A percentile compares a stretch with the other conserved stretches of the same genome.
phyloP scores from a whole-genome alignment of 2,329 filamentous ascomycete species.

The Remersonia thermophila region DNA sequence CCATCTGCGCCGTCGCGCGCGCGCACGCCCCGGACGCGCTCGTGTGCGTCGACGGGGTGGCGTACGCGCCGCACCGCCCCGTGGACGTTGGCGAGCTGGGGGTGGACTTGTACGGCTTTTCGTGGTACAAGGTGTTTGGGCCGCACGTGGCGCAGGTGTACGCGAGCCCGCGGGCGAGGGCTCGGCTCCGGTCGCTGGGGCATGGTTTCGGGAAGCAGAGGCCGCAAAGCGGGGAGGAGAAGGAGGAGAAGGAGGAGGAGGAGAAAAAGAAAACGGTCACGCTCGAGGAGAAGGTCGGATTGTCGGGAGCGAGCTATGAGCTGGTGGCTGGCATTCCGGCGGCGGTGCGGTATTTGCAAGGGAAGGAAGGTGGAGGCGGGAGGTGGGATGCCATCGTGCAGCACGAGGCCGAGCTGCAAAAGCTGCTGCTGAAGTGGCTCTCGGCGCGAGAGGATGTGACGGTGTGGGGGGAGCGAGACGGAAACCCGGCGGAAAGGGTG shows the following conservation, averaged over 20 bases:
- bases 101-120: constrained; percentile 67
- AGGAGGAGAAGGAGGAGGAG: too few relatives aligned
- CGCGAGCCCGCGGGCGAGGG: constrained; percentile 43
- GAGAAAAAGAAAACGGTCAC: too few relatives aligned
- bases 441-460: constrained; percentile 36
- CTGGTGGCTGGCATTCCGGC: constrained; percentile 48
- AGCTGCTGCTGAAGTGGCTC: constrained; percentile 43
- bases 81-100: constrained; percentile 57
- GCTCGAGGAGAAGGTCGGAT: constrained; percentile 54
- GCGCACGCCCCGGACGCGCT: constrained; percentile 39
- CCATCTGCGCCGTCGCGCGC: constrained; percentile 43
- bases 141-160: constrained; percentile 64
- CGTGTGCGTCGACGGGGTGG: constrained; percentile 63
- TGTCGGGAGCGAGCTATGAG: constrained; percentile 61
- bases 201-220: constrained; percentile 73
- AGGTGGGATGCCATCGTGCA: constrained; percentile 37
- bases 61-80: constrained; percentile 59
- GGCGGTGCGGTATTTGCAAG: constrained; percentile 48
- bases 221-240: constrained; percentile 24
- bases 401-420: constrained; percentile 47
- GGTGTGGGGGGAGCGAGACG: constrained; percentile 39
- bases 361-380: constrained; percentile 15
- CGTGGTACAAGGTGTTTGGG: constrained; percentile 75
- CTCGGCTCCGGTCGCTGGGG: constrained; percentile 40
- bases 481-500: constrained; percentile 27